Evolutionary conservation across 225 moss, liverwort and hornwort genomes (phyloP).

Genomic region (Polytrichum commune): DNA sequence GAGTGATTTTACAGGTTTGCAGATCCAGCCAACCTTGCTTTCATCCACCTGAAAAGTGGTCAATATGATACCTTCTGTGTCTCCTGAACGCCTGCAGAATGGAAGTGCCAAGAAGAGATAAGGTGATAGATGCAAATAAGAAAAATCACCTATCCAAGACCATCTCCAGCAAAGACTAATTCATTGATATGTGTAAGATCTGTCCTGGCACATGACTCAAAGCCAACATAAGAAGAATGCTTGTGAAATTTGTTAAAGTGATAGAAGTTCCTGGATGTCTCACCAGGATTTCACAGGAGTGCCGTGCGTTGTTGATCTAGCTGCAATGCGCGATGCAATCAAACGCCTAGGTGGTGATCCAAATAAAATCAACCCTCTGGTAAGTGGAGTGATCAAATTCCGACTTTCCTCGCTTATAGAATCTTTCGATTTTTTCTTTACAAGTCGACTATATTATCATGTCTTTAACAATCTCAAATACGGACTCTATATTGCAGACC

Average conservation of each 20-base stretch:
- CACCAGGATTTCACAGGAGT: conserved; percentile 91
- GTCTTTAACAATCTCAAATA: too few species aligned
- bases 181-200: too few species aligned
- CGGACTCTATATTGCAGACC: too few species aligned
- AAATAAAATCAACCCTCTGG: conserved; percentile 85
- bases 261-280: not conserved
- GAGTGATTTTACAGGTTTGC: conserved; percentile 84
- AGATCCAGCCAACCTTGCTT: not conserved
- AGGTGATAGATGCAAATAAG: too few species aligned
- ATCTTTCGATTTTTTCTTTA: too few species aligned
- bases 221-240: not conserved
- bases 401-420: not conserved
- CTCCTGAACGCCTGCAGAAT: not conserved
- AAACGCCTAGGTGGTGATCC: conserved; percentile 83
- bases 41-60: not conserved
- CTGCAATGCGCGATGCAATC: conserved; percentile 97
- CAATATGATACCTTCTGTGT: not conserved
- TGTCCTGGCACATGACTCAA: too few species aligned
- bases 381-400: conserved; percentile 21
- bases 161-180: not conserved
- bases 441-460: too few species aligned
- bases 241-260: not conserved
- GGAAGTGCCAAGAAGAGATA: too few species aligned
- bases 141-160: too few species aligned
- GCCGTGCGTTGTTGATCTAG: conserved; percentile 86